Conservation (phyloP, 164 flowering plant species). For the Annona cherimola region DNA sequence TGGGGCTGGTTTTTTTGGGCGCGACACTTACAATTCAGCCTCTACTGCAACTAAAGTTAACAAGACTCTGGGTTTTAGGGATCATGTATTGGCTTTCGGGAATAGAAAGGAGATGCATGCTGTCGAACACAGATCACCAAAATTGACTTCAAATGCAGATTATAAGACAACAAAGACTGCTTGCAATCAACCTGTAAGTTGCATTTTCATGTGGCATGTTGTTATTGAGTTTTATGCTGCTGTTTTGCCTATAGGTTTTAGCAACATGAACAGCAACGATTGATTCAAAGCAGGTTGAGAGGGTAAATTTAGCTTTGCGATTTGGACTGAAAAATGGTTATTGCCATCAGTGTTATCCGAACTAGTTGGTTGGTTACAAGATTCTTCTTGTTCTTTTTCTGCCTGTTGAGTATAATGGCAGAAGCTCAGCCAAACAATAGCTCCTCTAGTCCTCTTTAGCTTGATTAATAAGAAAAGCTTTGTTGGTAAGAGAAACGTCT, state of each 20-base stretch:
- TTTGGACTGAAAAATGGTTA: not conserved
- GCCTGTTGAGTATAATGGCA: no score
- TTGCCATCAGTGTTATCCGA: no score
- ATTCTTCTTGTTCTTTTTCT: no score
- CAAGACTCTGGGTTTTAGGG: slow-evolving; percentile 9
- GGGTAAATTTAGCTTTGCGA: not conserved
- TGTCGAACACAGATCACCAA: slow-evolving; percentile 38
- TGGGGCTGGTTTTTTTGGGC: slow-evolving; percentile 73
- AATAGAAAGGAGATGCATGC: slow-evolving; percentile 42
- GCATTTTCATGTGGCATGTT: not conserved
- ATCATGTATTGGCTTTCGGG: slow-evolving; percentile 25
- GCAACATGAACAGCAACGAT: not conserved
- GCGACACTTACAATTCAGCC: slow-evolving; percentile 31
- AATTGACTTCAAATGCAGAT: slow-evolving; percentile 36
- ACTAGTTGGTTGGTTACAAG: no score
- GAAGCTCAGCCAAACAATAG: no score
- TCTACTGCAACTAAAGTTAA: slow-evolving; percentile 40
- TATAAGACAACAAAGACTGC: slow-evolving; percentile 31
- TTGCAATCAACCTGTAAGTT: slow-evolving; percentile 54
- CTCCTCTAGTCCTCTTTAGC: no score
- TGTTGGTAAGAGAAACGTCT: no score
- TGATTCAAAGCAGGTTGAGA: not conserved
- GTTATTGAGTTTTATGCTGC: not conserved
- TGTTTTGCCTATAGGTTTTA: not conserved
- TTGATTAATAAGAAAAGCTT: no score